phyloP scores from a whole-genome alignment of 805 yeast species.

The Hanseniaspora mollemarum region DNA sequence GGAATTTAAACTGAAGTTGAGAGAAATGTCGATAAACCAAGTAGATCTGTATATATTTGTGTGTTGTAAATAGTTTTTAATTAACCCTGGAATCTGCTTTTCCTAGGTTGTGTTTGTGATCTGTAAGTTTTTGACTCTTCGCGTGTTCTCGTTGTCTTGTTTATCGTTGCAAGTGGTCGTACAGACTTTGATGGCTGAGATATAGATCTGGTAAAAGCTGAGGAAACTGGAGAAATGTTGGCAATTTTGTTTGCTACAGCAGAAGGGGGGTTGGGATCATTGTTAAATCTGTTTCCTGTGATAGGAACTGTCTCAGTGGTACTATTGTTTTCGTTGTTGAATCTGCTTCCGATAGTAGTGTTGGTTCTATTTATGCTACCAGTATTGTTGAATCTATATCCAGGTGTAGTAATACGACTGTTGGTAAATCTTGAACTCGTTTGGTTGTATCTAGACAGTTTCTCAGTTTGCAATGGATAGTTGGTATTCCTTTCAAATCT shows the following conservation, averaged over 20 bases:
- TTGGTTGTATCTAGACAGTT: background rate
- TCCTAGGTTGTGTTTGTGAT: background rate
- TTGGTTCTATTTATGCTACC: background rate
- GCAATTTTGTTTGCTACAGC: too few species aligned
- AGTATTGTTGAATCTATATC: background rate
- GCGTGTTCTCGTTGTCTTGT: background rate
- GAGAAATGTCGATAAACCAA: too few species aligned
- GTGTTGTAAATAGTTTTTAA: too few species aligned
- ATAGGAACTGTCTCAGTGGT: too few species aligned
- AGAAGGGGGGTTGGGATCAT: too few species aligned
- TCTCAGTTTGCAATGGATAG: background rate
- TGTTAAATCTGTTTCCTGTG: too few species aligned
- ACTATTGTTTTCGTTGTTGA: background rate
- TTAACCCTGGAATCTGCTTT: constrained; percentile 5
- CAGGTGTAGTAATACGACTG: too few species aligned
- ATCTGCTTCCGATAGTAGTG: background rate
- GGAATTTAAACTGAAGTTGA: too few species aligned
- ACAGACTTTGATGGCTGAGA: too few species aligned
- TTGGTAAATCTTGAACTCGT: background rate
- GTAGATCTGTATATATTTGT: too few species aligned
- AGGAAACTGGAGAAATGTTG: background rate
- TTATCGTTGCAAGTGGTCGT: too few species aligned
- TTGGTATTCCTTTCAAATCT: background rate
- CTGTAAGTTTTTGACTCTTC: background rate
- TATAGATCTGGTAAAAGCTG: background rate